A percentile compares a stretch with the other conserved stretches of the same genome.
Conservation (phyloP, 2,329 filamentous ascomycete genomes). For the Fusarium proliferatum region DNA sequence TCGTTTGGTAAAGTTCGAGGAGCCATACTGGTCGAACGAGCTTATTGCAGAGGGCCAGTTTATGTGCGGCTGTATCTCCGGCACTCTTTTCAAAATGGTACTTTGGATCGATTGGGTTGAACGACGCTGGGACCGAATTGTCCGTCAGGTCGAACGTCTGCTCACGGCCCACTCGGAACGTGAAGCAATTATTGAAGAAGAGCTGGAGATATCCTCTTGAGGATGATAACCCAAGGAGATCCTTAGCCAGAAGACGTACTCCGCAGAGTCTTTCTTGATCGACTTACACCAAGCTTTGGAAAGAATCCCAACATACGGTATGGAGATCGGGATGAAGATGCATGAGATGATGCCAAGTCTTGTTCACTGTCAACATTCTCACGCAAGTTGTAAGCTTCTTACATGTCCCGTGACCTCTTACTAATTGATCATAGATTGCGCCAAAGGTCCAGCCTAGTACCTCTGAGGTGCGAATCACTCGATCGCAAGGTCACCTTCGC, state of each 20-base stretch:
- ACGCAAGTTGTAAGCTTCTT: not conserved
- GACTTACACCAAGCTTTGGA: not conserved
- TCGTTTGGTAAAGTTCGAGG: not conserved
- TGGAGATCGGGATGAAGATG: not conserved
- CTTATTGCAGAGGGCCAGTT: not conserved
- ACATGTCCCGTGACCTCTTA: not conserved
- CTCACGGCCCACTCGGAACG: not conserved
- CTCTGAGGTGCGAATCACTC: no score
- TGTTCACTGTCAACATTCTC: not conserved
- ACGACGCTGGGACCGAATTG: not conserved
- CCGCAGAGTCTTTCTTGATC: not conserved
- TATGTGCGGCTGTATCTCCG: not conserved
- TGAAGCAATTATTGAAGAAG: not conserved
- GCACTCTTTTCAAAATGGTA: not conserved
- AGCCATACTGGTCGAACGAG: not conserved
- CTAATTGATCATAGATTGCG: not conserved
- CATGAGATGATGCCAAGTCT: not conserved
- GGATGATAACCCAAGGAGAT: not conserved
- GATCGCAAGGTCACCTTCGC: fast-evolving
- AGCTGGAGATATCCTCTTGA: not conserved
- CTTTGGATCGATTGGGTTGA: not conserved
- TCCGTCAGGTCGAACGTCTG: not conserved
- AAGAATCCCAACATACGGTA: no score
- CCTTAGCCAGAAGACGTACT: not conserved
- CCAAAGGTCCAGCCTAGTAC: not conserved